Evolutionary conservation across 202 grass and related monocot species (phyloP).

Genomic region (Alloteropsis angusta): DNA sequence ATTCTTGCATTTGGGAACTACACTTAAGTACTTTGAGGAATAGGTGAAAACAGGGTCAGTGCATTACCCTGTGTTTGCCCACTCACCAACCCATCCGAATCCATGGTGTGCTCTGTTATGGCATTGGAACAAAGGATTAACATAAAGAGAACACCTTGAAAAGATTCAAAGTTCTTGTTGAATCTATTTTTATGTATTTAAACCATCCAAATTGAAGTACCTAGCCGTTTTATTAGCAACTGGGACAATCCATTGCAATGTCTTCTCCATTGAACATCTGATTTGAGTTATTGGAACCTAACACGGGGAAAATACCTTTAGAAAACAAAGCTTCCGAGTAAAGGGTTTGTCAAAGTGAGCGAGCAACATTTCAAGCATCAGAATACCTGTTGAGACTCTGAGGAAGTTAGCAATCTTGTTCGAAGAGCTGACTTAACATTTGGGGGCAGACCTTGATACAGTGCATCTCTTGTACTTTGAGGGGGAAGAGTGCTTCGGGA

Average conservation of each 20-base stretch:
- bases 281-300: conserved; percentile 50
- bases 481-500: conserved; percentile 62
- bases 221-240: conserved; percentile 68
- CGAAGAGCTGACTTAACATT: conserved; percentile 74
- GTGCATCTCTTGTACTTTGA: conserved; percentile 60
- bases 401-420: conserved; percentile 31
- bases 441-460: conserved; percentile 73
- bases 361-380: neutral
- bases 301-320: neutral
- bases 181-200: neutral
- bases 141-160: neutral
- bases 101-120: conserved; percentile 70
- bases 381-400: conserved; percentile 54
- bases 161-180: neutral
- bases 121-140: conserved; percentile 8
- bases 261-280: conserved; percentile 74
- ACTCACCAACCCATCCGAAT: conserved; percentile 91
- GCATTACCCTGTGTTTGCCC: conserved; percentile 73
- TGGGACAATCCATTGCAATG: conserved; percentile 71
- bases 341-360: neutral
- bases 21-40: neutral
- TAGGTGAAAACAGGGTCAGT: neutral
- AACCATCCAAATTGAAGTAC: conserved; percentile 16
- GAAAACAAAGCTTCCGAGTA: conserved; percentile 1
- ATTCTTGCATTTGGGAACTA: neutral